Evolutionary conservation across 352 stramenopile genomes (phyloP).

Genomic region (Pythium aquatile): DNA sequence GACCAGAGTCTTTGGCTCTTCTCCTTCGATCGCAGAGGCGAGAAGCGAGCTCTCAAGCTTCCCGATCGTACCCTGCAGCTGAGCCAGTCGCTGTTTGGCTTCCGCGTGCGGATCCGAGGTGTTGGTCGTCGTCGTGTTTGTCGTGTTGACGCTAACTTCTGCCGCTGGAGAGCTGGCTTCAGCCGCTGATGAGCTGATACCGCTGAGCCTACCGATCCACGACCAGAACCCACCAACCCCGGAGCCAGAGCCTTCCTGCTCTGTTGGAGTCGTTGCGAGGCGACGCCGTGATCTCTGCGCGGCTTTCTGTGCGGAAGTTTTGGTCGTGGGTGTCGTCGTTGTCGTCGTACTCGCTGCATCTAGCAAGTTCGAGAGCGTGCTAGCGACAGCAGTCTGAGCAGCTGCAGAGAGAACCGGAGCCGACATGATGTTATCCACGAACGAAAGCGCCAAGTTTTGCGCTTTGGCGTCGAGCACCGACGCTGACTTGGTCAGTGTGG

Average conservation of each 20-base stretch:
- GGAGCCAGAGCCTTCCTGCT: constrained; percentile 8
- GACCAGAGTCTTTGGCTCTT: constrained; percentile 49
- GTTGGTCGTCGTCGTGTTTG: constrained; percentile 12
- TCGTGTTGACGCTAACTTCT: neutral
- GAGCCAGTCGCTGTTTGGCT: constrained; percentile 33
- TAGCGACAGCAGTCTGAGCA: constrained; percentile 44
- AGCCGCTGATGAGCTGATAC: constrained; percentile 5
- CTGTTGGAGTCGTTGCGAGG: neutral
- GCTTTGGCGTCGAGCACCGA: constrained; percentile 47
- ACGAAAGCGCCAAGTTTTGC: constrained; percentile 45
- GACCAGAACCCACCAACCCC: constrained; percentile 19
- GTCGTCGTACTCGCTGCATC: constrained; percentile 29
- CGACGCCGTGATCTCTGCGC: neutral
- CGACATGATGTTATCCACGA: constrained; percentile 56
- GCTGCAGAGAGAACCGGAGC: constrained; percentile 51
- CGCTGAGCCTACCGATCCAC: constrained; percentile 13
- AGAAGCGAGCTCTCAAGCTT: constrained; percentile 52
- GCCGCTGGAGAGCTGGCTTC: neutral
- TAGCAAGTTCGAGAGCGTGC: constrained; percentile 62
- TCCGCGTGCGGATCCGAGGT: constrained; percentile 27
- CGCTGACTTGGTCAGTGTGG: constrained; percentile 65
- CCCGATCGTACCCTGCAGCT: constrained; percentile 48
- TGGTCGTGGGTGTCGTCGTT: constrained; percentile 5
- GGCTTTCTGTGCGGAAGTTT: constrained; percentile 1
- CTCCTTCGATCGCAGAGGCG: constrained; percentile 41